Evolutionary conservation across 805 yeast species (phyloP).

Genomic region (Candida khao-thaluensis): DNA sequence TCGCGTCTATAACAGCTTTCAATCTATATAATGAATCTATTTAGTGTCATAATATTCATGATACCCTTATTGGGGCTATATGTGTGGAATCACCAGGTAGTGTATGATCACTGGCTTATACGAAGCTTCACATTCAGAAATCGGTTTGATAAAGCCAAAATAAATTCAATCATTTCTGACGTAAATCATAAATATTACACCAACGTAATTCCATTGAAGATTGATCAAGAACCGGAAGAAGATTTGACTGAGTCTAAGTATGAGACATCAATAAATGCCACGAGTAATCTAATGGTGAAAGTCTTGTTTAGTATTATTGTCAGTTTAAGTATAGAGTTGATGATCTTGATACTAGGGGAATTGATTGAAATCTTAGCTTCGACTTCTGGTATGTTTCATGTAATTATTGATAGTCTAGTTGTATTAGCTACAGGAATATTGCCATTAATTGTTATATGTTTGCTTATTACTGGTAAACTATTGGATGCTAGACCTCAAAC

Average conservation of each 20-base stretch:
- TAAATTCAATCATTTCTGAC: conserved; percentile 15
- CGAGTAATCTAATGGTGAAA: conserved; percentile 6
- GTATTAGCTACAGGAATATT: conserved; percentile 40
- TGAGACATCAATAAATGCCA: conserved; percentile 6
- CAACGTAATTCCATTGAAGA: conserved; percentile 1
- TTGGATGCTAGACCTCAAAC: background rate
- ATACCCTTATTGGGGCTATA: conserved; percentile 3
- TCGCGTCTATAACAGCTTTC: background rate
- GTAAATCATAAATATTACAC: conserved; percentile 17
- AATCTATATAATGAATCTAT: conserved; percentile 3
- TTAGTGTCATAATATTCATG: conserved; percentile 5
- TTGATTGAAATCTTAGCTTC: conserved; percentile 15
- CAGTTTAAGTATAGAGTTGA: conserved; percentile 31
- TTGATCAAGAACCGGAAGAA: conserved; percentile 15
- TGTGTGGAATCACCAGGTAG: conserved; percentile 7
- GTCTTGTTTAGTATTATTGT: conserved; percentile 28
- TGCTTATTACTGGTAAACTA: conserved; percentile 19
- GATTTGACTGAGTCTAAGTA: conserved; percentile 12
- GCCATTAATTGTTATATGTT: conserved; percentile 41
- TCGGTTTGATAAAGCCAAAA: conserved; percentile 18
- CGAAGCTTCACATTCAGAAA: conserved; percentile 15
- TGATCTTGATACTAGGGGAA: conserved; percentile 38
- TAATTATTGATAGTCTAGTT: conserved; percentile 39
- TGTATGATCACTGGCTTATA: conserved; percentile 17
- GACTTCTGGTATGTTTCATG: conserved; percentile 32